Conservation (phyloP, 176 grass and related monocot species). For the Canna indica region DNA sequence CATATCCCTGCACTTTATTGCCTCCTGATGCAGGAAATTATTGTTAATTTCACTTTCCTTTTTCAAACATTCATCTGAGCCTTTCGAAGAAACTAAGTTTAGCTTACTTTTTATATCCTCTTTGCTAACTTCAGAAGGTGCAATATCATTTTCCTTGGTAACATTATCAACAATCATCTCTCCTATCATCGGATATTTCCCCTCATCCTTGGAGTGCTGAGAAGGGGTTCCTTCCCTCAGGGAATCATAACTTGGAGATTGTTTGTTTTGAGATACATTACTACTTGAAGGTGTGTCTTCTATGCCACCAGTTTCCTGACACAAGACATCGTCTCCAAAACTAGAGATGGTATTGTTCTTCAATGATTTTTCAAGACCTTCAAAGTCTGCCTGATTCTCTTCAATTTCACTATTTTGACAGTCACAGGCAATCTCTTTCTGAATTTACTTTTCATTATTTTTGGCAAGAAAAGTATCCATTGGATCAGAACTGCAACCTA, state of each 20-base stretch:
- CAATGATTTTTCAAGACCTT: constrained; percentile 5
- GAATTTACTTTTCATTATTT: constrained; percentile 25
- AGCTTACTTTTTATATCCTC: constrained; percentile 2
- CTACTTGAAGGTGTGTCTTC: constrained; percentile 15
- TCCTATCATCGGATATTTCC: constrained; percentile 8
- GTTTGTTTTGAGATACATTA: constrained; percentile 9
- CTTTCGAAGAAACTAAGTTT: background rate
- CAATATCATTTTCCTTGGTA: constrained; percentile 5
- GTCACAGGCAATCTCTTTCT: constrained; percentile 26
- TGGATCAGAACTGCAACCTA: constrained; percentile 25
- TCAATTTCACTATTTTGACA: constrained; percentile 25
- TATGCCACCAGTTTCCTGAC: constrained; percentile 12
- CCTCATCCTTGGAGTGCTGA: constrained; percentile 1
- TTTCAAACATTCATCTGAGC: constrained; percentile 2
- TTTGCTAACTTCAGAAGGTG: constrained; percentile 1
- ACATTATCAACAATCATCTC: background rate
- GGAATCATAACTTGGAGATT: background rate
- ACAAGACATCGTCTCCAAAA: constrained; percentile 9
- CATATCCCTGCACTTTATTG: constrained; percentile 15
- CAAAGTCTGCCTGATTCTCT: constrained; percentile 15
- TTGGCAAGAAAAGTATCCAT: constrained; percentile 19
- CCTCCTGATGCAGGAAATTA: constrained; percentile 14
- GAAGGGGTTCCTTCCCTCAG: background rate
- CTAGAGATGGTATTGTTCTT: constrained; percentile 3
- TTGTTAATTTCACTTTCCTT: constrained; percentile 9